These are phyloP conservation scores for Candida smagusa DNA, from an alignment of 1,139 yeast genomes.

Conservation along the genomic window DNA sequence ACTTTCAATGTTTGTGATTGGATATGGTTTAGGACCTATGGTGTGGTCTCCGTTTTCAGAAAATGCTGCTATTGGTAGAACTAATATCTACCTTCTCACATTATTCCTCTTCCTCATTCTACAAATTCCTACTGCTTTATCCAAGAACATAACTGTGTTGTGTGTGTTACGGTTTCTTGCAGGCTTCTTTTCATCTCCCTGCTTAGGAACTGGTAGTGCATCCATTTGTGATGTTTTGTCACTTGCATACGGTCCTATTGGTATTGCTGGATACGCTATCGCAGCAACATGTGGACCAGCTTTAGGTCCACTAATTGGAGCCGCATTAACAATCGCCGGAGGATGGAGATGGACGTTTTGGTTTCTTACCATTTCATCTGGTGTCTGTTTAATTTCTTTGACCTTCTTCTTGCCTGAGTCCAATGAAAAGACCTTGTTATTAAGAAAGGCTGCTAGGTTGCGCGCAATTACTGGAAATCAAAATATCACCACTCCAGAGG, in stretches of 20 bases:
- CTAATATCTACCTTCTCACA: constrained; percentile 29
- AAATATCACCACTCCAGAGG: constrained; percentile 26
- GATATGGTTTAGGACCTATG: constrained; percentile 39
- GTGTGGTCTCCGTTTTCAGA: constrained; percentile 36
- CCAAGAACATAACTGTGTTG: constrained; percentile 27
- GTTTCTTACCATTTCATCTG: constrained; percentile 31
- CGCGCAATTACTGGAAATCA: constrained; percentile 31
- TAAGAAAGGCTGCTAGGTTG: constrained; percentile 33
- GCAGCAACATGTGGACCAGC: constrained; percentile 36
- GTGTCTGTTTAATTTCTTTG: constrained; percentile 23
- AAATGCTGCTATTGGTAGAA: constrained; percentile 50
- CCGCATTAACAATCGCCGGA: constrained; percentile 24
- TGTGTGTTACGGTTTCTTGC: constrained; percentile 29
- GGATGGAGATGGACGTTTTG: constrained; percentile 40
- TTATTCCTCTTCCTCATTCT: constrained; percentile 27
- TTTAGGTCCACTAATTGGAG: constrained; percentile 34
- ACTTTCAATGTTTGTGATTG: constrained; percentile 33
- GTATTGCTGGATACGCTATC: constrained; percentile 32
- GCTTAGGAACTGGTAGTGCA: constrained; percentile 37
- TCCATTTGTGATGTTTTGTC: constrained; percentile 26
- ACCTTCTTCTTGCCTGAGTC: constrained; percentile 32
- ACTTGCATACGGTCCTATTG: constrained; percentile 27
- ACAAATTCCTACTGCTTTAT: constrained; percentile 29
- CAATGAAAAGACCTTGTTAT: constrained; percentile 28
- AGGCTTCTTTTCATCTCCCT: constrained; percentile 34